Evolutionary conservation across 1,284 basidiomycete genomes (phyloP).

Genomic region (Paramarasmius palmivorus): DNA sequence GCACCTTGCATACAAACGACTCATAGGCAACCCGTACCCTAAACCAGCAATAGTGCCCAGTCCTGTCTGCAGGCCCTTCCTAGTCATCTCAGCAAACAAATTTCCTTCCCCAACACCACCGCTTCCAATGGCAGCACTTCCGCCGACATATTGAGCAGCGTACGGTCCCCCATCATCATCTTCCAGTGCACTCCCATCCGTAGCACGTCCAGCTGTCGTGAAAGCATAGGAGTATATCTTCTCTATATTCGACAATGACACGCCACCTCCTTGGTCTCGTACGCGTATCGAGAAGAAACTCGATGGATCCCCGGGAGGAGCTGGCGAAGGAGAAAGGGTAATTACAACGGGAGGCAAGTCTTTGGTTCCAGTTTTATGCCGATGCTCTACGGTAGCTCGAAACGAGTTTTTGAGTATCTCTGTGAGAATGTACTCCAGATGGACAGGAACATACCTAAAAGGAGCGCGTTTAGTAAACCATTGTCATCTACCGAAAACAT

Average conservation of each 20-base stretch:
- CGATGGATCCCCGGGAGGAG: conserved; percentile 26
- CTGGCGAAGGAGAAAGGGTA: conserved; percentile 66
- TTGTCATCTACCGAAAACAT: conserved; percentile 20
- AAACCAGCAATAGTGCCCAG: conserved; percentile 79
- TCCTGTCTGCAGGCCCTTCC: conserved; percentile 71
- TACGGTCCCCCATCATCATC: conserved; percentile 64
- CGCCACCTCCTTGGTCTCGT: conserved; percentile 85
- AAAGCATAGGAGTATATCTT: conserved; percentile 90
- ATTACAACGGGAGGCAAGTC: conserved; percentile 66
- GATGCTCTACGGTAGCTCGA: conserved; percentile 84
- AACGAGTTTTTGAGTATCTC: conserved; percentile 90
- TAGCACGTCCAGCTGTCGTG: conserved; percentile 70
- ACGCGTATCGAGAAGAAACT: conserved; percentile 76
- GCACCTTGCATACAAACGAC: conserved; percentile 73
- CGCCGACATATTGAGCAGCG: conserved; percentile 71
- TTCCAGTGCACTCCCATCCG: conserved; percentile 30
- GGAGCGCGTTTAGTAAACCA: conserved; percentile 11
- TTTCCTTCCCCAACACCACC: conserved; percentile 51
- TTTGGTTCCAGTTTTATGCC: conserved; percentile 44
- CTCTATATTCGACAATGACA: conserved; percentile 71
- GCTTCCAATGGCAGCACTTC: conserved; percentile 61
- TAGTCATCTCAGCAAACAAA: conserved; percentile 75
- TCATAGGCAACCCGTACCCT: conserved; percentile 87
- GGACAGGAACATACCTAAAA: conserved; percentile 81
- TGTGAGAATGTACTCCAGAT: conserved; percentile 87